Percentiles rank a stretch among this genome's conserved stretches.
phyloP scores from a whole-genome alignment of 345 rosid genomes.

The Eucalyptus sp. region DNA sequence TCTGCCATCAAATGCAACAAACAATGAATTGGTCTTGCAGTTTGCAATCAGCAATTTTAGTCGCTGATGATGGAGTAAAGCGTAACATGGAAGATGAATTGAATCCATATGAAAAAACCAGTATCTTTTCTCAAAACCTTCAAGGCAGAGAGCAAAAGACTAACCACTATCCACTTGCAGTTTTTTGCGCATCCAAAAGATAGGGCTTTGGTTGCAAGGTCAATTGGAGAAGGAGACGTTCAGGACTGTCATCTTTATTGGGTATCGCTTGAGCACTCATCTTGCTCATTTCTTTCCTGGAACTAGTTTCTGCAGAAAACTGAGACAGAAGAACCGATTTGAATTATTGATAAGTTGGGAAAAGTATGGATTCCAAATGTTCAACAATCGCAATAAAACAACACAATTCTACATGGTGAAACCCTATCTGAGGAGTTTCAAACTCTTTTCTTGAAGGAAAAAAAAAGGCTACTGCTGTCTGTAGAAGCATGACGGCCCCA shows the following conservation, averaged over 20 bases:
- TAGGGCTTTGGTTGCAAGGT: not conserved
- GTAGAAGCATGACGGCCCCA: not conserved
- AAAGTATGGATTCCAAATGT: not conserved
- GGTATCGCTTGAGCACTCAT: not conserved
- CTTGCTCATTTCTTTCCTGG: not conserved
- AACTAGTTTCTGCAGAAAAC: not conserved
- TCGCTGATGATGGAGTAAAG: not conserved
- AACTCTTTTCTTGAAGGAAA: not conserved
- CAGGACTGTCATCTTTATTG: not conserved
- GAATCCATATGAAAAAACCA: not conserved
- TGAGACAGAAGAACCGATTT: not conserved
- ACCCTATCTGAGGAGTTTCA: not conserved
- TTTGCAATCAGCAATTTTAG: not conserved
- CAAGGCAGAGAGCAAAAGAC: not conserved
- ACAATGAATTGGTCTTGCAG: not conserved
- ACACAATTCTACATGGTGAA: not conserved
- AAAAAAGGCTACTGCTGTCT: not conserved
- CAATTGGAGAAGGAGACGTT: not conserved
- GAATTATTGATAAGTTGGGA: not conserved
- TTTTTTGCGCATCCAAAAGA: not conserved
- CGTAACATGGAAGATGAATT: not conserved
- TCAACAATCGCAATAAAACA: not conserved
- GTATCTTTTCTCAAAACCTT: not conserved
- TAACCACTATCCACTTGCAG: not conserved
- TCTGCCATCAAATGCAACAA: not conserved